These are phyloP conservation scores for Bondarzewia mesenterica DNA, from an alignment of 1,284 basidiomycete genomes.

Conservation along the genomic window DNA sequence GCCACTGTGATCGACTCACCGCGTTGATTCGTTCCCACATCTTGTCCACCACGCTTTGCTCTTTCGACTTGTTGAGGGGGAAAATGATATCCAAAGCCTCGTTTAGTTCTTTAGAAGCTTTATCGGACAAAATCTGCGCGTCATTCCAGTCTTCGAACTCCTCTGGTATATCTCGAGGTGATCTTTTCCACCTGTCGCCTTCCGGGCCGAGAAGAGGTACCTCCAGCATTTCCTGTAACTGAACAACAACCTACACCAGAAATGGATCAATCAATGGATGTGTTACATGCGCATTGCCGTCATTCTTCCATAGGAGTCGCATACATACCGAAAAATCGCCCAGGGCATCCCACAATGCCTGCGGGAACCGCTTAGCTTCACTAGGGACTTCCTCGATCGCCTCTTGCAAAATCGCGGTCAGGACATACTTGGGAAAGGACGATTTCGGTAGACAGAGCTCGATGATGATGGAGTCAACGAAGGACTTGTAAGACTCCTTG, in stretches of 20 bases:
- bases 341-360: conserved; percentile 67
- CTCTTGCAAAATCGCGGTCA: conserved; percentile 59
- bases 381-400: conserved; percentile 61
- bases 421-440: conserved; percentile 50
- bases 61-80: conserved; percentile 50
- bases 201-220: conserved; percentile 45
- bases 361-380: conserved; percentile 66
- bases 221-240: conserved; percentile 56
- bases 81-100: conserved; percentile 49
- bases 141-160: conserved; percentile 57
- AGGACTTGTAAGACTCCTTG: conserved; percentile 58
- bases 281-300: not conserved
- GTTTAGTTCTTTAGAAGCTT: conserved; percentile 40
- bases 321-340: conserved; percentile 64
- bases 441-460: conserved; percentile 68
- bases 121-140: conserved; percentile 51
- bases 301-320: not conserved
- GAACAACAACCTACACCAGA: conserved; percentile 41
- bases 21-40: conserved; percentile 60
- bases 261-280: conserved; percentile 1
- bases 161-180: conserved; percentile 41
- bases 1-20: conserved; percentile 28
- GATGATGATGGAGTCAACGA: conserved; percentile 71
- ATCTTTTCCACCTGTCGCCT: conserved; percentile 39
- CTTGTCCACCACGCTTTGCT: conserved; percentile 37